phyloP scores from a whole-genome alignment of 768 basidiomycete species.

The Xanthoconium purpureum region DNA sequence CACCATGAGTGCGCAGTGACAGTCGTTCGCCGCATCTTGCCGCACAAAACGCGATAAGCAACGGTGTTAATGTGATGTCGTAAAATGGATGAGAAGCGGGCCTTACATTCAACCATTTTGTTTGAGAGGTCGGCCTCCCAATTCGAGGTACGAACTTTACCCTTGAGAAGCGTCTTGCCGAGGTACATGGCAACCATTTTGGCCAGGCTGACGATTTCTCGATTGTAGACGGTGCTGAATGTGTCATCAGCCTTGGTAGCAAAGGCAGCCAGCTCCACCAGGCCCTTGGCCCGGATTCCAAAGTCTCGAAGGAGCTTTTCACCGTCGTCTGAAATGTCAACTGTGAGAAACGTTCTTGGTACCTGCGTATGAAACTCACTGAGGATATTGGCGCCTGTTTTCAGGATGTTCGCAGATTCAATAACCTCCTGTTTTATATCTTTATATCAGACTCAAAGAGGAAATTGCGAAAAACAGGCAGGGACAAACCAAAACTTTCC shows the following conservation, averaged over 20 bases:
- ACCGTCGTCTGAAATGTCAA: conserved; percentile 39
- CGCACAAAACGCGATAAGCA: neutral
- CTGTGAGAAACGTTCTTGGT: neutral
- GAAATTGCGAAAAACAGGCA: neutral
- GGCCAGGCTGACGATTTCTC: conserved; percentile 42
- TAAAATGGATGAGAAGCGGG: neutral
- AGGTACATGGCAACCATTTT: conserved; percentile 44
- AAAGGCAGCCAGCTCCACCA: conserved; percentile 46
- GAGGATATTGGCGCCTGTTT: conserved; percentile 48
- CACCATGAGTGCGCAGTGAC: conserved; percentile 44
- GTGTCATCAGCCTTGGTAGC: conserved; percentile 39
- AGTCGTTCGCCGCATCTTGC: conserved; percentile 52
- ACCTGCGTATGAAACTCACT: conserved; percentile 31
- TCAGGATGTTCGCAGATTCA: conserved; percentile 38
- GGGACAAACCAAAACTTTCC: conserved; percentile 37
- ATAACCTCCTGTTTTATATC: conserved; percentile 40
- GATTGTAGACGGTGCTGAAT: conserved; percentile 33
- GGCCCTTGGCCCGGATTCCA: conserved; percentile 38
- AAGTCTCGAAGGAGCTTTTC: conserved; percentile 47
- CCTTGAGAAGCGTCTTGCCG: conserved; percentile 39
- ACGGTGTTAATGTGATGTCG: neutral
- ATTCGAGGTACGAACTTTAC: conserved; percentile 44
- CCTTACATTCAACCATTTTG: conserved; percentile 40
- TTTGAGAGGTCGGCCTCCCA: conserved; percentile 41
- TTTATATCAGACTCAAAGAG: neutral